Evolutionary conservation across 192 early-diverging fungal genomes (phyloP).

Genomic region (Coemansia sp.): DNA sequence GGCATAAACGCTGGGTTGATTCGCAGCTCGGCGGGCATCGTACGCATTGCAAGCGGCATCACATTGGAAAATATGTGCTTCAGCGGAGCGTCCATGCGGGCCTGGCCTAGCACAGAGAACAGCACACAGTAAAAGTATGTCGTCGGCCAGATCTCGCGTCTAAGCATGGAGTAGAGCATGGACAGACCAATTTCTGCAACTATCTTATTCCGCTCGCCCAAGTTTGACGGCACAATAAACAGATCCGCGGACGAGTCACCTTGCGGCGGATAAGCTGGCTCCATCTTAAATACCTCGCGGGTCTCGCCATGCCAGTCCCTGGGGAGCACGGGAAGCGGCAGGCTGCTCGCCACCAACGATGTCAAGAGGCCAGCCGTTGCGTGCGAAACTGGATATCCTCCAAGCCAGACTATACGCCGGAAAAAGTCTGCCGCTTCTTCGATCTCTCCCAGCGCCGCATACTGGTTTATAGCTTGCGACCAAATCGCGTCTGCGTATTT

Average conservation of each 20-base stretch:
- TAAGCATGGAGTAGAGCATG: conserved; percentile 38
- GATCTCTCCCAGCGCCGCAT: conserved; percentile 21
- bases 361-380: conserved; percentile 22
- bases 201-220: conserved; percentile 11
- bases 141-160: conserved; percentile 21
- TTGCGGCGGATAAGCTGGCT: conserved; percentile 36
- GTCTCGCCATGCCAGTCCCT: conserved; percentile 9
- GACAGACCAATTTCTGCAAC: conserved; percentile 39
- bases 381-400: conserved; percentile 23
- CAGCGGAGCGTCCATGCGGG: conserved; percentile 17
- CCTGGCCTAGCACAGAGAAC: conserved; percentile 19
- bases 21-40: conserved; percentile 24
- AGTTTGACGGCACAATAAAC: conserved; percentile 16
- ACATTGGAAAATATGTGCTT: conserved; percentile 35
- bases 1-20: conserved; percentile 23
- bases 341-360: conserved; percentile 3
- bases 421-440: conserved; percentile 37
- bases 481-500: conserved; percentile 22
- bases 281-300: conserved; percentile 13
- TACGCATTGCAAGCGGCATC: conserved; percentile 23
- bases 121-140: conserved; percentile 32
- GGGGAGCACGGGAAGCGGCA: conserved; percentile 30
- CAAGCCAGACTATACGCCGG: conserved; percentile 22
- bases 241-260: conserved; percentile 17
- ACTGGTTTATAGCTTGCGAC: conserved; percentile 21